A percentile compares a stretch with the other conserved stretches of the same genome.
These are phyloP conservation scores for Hanseniaspora meyeri DNA, from an alignment of 805 yeast species.

Conservation along the genomic window DNA sequence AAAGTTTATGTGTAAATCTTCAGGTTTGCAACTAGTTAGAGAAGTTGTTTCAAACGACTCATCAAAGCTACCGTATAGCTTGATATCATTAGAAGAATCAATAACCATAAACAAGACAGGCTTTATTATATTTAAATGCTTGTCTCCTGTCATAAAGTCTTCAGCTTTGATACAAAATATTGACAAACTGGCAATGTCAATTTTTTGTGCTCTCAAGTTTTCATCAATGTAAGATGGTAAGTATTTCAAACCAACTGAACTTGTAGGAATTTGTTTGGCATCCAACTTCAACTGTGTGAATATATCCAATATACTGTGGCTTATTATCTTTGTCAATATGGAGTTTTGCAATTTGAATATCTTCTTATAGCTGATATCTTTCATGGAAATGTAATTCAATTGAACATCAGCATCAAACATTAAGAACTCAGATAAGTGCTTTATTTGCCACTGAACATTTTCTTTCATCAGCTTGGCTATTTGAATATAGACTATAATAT, in stretches of 20 bases:
- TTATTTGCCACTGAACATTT: slow-evolving; percentile 26
- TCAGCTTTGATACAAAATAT: slow-evolving; percentile 9
- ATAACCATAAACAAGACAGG: slow-evolving; percentile 2
- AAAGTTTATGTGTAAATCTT: slow-evolving; percentile 2
- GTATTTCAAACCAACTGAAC: neutral
- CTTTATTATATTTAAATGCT: neutral
- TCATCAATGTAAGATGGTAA: slow-evolving; percentile 5
- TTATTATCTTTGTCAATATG: slow-evolving; percentile 26
- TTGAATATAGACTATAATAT: slow-evolving; percentile 26
- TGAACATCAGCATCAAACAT: slow-evolving; percentile 17
- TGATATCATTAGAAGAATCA: slow-evolving; percentile 3
- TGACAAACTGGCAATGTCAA: neutral
- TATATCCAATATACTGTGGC: slow-evolving; percentile 29
- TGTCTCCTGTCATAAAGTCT: neutral
- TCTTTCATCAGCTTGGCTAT: slow-evolving; percentile 26
- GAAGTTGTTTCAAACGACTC: slow-evolving; percentile 6
- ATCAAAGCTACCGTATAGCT: slow-evolving; percentile 12
- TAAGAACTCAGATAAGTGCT: slow-evolving; percentile 19
- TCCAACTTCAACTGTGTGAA: slow-evolving; percentile 22
- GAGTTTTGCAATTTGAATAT: slow-evolving; percentile 24
- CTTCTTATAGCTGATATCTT: slow-evolving; percentile 27
- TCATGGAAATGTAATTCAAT: slow-evolving; percentile 16
- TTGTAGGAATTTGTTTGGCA: neutral
- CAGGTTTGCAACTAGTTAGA: neutral
- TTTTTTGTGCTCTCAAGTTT: slow-evolving; percentile 19